Conservation (phyloP, 108 stramenopile species). For the Fistulifera solaris region DNA sequence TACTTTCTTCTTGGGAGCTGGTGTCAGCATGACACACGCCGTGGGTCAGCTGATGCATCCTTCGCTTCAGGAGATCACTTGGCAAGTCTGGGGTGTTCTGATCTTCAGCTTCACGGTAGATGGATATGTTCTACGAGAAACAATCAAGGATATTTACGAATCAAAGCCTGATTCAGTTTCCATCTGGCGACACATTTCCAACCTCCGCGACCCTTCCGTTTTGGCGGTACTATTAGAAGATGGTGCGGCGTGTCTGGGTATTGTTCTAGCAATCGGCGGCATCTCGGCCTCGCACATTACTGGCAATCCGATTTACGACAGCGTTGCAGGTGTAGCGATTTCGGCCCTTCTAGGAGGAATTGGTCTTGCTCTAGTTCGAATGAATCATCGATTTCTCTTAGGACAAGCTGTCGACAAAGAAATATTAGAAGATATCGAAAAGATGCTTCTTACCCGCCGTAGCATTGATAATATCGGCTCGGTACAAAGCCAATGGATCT, state of each 20-base stretch:
- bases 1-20: conserved; percentile 92
- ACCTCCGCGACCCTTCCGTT: conserved; percentile 90
- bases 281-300: conserved; percentile 77
- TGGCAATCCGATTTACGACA: conserved; percentile 81
- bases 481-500: conserved; percentile 95
- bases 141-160: conserved; percentile 46
- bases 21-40: conserved; percentile 84
- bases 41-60: conserved; percentile 55
- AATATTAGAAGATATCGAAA: conserved; percentile 75
- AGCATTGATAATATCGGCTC: conserved; percentile 83
- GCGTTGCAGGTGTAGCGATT: conserved; percentile 86
- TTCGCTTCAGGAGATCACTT: conserved; percentile 51
- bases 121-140: conserved; percentile 80
- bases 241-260: conserved; percentile 91
- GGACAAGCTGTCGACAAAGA: conserved; percentile 88
- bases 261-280: conserved; percentile 89
- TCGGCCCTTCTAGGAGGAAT: conserved; percentile 79
- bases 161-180: conserved; percentile 38
- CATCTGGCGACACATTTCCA: conserved; percentile 48
- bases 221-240: conserved; percentile 94
- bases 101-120: conserved; percentile 76
- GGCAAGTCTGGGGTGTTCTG: conserved; percentile 85
- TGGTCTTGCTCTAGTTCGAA: conserved; percentile 70
- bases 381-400: conserved; percentile 90
- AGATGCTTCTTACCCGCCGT: conserved; percentile 62